These are phyloP conservation scores for Lactifluus echinatus DNA, from an alignment of 768 basidiomycete genomes.

Conservation along the genomic window DNA sequence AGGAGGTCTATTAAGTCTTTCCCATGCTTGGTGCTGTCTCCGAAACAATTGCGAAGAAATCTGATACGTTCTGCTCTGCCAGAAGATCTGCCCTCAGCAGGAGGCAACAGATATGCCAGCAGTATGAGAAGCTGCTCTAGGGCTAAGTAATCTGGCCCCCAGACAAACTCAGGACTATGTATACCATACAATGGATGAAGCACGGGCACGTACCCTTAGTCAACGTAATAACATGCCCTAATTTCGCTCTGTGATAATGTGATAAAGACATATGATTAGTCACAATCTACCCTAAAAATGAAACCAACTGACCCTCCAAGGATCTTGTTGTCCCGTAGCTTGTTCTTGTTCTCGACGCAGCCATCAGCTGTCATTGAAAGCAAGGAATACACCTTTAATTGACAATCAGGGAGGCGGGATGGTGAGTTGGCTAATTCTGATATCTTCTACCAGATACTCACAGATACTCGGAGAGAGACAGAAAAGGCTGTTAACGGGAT, in stretches of 20 bases:
- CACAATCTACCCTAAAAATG: not conserved
- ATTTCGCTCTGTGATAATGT: constrained; percentile 2
- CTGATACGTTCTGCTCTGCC: constrained; percentile 10
- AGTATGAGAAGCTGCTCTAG: constrained; percentile 18
- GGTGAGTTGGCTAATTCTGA: not conserved
- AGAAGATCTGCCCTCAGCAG: not conserved
- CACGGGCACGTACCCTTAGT: constrained; percentile 13
- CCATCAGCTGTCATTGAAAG: constrained; percentile 16
- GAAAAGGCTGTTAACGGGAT: constrained; percentile 3
- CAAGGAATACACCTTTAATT: constrained; percentile 10
- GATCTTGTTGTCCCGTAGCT: constrained; percentile 11
- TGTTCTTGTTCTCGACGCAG: constrained; percentile 15
- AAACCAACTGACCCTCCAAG: constrained; percentile 14
- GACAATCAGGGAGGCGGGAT: not conserved
- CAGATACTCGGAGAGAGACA: constrained; percentile 12
- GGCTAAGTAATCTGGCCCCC: constrained; percentile 15
- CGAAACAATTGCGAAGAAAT: constrained; percentile 18
- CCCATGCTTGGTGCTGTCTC: not conserved
- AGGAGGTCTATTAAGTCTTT: constrained; percentile 17
- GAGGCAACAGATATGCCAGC: constrained; percentile 16
- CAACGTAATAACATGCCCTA: constrained; percentile 7
- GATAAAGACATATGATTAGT: not conserved
- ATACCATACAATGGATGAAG: not conserved
- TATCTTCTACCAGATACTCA: constrained; percentile 1
- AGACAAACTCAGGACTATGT: not conserved